Percentiles rank a stretch among this genome's conserved stretches.
These are phyloP conservation scores for Ganoderma leucocontextum DNA, from an alignment of 1,284 basidiomycete genomes.

Conservation along the genomic window DNA sequence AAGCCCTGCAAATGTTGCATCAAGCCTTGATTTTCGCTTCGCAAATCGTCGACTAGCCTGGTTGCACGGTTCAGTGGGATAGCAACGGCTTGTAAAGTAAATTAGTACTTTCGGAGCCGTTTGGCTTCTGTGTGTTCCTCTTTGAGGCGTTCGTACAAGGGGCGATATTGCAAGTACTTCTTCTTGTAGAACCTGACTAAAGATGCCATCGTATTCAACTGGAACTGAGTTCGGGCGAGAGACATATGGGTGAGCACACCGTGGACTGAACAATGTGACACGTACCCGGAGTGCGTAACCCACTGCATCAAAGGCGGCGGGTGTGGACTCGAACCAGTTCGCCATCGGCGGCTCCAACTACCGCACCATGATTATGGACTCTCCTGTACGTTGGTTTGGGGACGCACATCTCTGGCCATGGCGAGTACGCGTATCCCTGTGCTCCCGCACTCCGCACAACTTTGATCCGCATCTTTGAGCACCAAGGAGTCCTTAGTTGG, in stretches of 20 bases:
- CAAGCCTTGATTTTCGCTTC: slow-evolving; percentile 57
- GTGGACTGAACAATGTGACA: slow-evolving; percentile 9
- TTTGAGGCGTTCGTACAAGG: slow-evolving; percentile 55
- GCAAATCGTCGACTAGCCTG: slow-evolving; percentile 53
- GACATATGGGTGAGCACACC: neutral
- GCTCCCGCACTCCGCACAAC: slow-evolving; percentile 70
- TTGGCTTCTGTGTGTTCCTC: slow-evolving; percentile 51
- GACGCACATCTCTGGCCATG: slow-evolving; percentile 72
- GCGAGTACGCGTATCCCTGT: slow-evolving; percentile 73
- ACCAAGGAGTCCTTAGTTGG: slow-evolving; percentile 16
- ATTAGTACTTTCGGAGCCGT: slow-evolving; percentile 59
- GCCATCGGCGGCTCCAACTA: slow-evolving; percentile 82
- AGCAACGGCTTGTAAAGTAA: neutral
- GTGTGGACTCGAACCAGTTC: slow-evolving; percentile 76
- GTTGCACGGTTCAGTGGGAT: slow-evolving; percentile 12
- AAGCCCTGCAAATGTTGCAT: slow-evolving; percentile 45
- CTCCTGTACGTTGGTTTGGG: neutral
- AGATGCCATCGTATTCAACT: slow-evolving; percentile 76
- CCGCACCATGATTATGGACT: slow-evolving; percentile 3
- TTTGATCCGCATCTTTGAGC: slow-evolving; percentile 68
- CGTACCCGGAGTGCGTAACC: slow-evolving; percentile 72
- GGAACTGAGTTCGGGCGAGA: slow-evolving; percentile 60
- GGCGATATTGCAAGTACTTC: slow-evolving; percentile 60
- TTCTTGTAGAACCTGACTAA: slow-evolving; percentile 68
- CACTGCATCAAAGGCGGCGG: slow-evolving; percentile 65